Percentiles rank a stretch among this genome's conserved stretches.
Conservation (phyloP, 2,329 filamentous ascomycete genomes). For the Didymella pomorum region DNA sequence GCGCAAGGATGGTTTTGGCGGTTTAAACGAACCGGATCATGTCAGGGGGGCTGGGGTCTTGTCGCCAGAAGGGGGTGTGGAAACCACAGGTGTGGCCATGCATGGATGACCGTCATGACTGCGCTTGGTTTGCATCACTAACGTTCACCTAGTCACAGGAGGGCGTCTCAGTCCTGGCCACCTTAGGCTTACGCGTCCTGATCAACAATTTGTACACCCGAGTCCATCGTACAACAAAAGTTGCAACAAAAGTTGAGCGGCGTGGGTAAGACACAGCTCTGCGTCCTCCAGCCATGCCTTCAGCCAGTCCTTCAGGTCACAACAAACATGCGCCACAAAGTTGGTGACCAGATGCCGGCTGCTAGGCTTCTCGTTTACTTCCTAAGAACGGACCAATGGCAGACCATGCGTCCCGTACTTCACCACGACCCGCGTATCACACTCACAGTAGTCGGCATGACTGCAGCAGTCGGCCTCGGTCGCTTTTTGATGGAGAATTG, state of each 20-base stretch:
- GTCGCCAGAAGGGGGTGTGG: conserved; percentile 36
- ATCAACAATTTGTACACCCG: not conserved
- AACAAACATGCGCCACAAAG: conserved; percentile 9
- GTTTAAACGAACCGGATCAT: conserved; percentile 42
- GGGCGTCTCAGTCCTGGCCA: conserved; percentile 7
- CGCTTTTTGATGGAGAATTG: conserved; percentile 30
- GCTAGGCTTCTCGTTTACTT: conserved; percentile 3
- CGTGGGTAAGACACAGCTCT: not conserved
- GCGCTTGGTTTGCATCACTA: conserved; percentile 25
- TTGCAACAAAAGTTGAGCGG: not conserved
- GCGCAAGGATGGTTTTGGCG: conserved; percentile 39
- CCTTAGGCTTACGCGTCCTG: conserved; percentile 33
- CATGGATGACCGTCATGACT: conserved; percentile 32
- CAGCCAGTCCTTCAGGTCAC: not conserved
- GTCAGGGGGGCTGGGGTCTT: conserved; percentile 45
- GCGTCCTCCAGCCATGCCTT: conserved; percentile 19
- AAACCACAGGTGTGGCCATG: conserved; percentile 32
- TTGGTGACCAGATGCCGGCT: conserved; percentile 3
- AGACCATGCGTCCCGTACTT: conserved; percentile 18
- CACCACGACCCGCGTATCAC: conserved; percentile 41
- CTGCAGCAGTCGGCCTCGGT: conserved; percentile 39
- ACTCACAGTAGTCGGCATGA: conserved; percentile 28
- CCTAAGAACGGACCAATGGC: conserved; percentile 5
- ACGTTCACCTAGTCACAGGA: conserved; percentile 36
- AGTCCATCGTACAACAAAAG: conserved; percentile 1